Evolutionary conservation across 371 early-diverging fungal genomes (phyloP), one percentile per base, ranked within the genome.

Genomic region (Mortierella sp.): DNA sequence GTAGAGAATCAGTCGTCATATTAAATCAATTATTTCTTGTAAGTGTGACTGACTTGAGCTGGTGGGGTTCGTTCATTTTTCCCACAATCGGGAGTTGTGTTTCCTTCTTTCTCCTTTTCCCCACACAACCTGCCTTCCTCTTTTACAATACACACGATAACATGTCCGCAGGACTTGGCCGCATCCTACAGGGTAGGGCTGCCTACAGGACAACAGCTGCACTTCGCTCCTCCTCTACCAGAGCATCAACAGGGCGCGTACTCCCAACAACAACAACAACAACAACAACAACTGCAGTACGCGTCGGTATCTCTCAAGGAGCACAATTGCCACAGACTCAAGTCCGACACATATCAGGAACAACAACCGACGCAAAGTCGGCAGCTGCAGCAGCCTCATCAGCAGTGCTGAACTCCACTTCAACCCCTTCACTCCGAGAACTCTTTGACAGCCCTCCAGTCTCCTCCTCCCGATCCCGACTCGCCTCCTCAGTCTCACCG

Each of bases 391-490:
- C 72, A n/a, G 27, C 75, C 44, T 49, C 75, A 44, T 58, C 75
- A 56, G 60, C 75, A 70, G 46, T 44, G 41, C 38, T 43, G 27
- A 51, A 75, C 16, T n/a, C 71, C 2, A 71, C 70, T 14, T n/a
- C 78, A 1, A 74, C 72, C 11, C 44, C 77, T 3, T 81, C 79
- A 2, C 70, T 84, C 4, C 81, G 85, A 3, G 82, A 84, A 43
- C 76, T 81, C 78, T 84, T 84, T 76, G 85, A 84, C 65, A 75
- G 71, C 18, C 85, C 85, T 24, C 48, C 76, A 10, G 44, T 72
- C 21, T 70, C 81, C 7, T 51, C 16, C 7, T 81, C 81, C 4
- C 84, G 65, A 24, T 77, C 84, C 10, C 60, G 77, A 54, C 38
- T 76, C 16, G 81, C 79, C 24, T 58, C 83, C 2, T 55, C 75